Evolutionary conservation across 495 filamentous ascomycete species (phyloP).

Genomic region (Penicillium tannophilum): DNA sequence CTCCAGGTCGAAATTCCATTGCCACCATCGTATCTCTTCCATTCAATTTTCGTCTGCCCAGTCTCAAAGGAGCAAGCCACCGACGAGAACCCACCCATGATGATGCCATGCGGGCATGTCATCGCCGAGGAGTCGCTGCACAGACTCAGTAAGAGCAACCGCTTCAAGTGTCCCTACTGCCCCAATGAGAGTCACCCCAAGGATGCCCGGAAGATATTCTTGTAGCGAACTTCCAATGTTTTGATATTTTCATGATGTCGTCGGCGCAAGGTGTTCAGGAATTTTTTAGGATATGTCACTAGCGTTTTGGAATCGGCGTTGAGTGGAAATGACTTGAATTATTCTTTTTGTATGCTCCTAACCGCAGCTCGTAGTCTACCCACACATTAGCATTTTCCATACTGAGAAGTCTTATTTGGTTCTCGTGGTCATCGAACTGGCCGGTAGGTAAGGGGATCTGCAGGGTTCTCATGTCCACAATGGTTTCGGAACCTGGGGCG

Average conservation of each 20-base stretch:
- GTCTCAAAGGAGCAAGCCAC: conserved; percentile 96
- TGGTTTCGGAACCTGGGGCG: no score
- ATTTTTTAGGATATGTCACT: background rate
- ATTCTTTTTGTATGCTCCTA: background rate
- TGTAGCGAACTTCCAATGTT: conserved; percentile 31
- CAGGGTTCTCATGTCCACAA: no score
- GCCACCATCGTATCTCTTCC: conserved; percentile 84
- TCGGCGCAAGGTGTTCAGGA: background rate
- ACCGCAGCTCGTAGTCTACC: background rate
- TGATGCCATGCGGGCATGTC: conserved; percentile 96
- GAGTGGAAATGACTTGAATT: background rate
- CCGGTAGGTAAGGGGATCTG: no score
- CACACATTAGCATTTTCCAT: background rate
- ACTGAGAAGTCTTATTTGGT: no score
- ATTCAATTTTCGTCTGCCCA: conserved; percentile 96
- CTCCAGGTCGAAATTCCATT: conserved; percentile 81
- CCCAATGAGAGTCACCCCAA: conserved; percentile 76
- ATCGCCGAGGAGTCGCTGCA: conserved; percentile 82
- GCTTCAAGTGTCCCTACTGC: conserved; percentile 97
- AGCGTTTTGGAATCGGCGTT: background rate
- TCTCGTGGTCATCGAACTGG: no score
- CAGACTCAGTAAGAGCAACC: conserved; percentile 70
- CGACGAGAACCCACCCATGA: conserved; percentile 92
- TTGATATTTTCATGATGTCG: background rate
- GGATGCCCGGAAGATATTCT: conserved; percentile 75